Evolutionary conservation across 192 early-diverging fungal species (phyloP), one percentile per base, ranked within the genome.

Genomic region (Umbelopsis isabellina): DNA sequence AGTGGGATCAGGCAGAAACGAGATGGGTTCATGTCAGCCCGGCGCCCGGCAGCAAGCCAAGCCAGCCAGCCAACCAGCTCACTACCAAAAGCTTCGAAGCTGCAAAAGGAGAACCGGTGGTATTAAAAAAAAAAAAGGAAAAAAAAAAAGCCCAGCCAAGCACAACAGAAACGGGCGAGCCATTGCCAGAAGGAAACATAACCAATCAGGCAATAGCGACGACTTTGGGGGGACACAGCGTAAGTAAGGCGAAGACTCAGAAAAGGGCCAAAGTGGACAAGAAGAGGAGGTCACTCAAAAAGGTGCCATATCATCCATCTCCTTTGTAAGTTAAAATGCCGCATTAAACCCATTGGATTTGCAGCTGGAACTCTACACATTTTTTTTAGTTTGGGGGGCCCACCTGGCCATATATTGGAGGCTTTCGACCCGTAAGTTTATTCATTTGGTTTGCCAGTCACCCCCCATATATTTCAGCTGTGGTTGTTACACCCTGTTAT

Each of bases 191-290:
- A 15, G 27, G 33, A 58, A 58, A 49, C 48, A 15, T 58, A 58
- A 58, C 53, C 53, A 58, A 58, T 58, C 53, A 58, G 53, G 53
- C 53, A 58, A 30, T 22, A 58, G 53, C 53, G 23, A 58, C 6
- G 15, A 11, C 33, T 58, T 20, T 30, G 53, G 53, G 53, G 18
- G 48, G 20, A 6, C 13, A 11, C 9, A 21, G 50, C 0, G 23
- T 20, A 20, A 52, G 50, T 5, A 37, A 9, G 7, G 37, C 37
- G 27, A 41, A 41, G 37, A 41, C 37, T 41, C 37, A 41, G 37
- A 41, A 41, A 30, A 41, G 37, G 37, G 37, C 37, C 37, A 41
- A 52, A 52, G 50, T 52, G 21, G 23, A 23, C 18, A 21, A 47
- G 20, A 49, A 10, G 20, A 49, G 48, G 20, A 21, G 20, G 12